Evolutionary conservation across 805 yeast genomes (phyloP).

Genomic region (Scheffersomyces stipitis): DNA sequence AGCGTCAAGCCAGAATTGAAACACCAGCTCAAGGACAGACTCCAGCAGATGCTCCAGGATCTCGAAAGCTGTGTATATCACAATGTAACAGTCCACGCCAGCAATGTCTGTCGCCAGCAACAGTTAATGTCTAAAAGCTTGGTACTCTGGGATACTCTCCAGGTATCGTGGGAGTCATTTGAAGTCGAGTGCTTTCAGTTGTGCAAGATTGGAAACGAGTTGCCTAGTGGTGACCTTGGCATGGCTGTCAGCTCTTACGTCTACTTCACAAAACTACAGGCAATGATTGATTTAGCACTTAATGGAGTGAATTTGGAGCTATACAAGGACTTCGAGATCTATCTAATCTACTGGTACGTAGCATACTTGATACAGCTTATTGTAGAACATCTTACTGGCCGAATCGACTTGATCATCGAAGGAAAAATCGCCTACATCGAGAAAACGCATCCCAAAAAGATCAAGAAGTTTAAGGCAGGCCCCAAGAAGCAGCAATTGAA

Average conservation of each 20-base stretch:
- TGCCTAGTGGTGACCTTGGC: slow-evolving; percentile 37
- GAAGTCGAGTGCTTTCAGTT: slow-evolving; percentile 47
- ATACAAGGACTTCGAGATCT: slow-evolving; percentile 69
- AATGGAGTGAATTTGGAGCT: slow-evolving; percentile 76
- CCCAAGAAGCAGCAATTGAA: slow-evolving; percentile 44
- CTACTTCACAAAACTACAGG: slow-evolving; percentile 60
- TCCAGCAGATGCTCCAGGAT: slow-evolving; percentile 41
- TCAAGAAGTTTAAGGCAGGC: slow-evolving; percentile 51
- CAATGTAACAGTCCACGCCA: slow-evolving; percentile 25
- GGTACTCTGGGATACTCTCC: slow-evolving; percentile 74
- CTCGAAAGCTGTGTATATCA: slow-evolving; percentile 44
- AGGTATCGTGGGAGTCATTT: slow-evolving; percentile 66
- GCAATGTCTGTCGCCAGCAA: slow-evolving; percentile 81
- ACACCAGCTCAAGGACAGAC: slow-evolving; percentile 7
- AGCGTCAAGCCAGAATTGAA: slow-evolving; percentile 5
- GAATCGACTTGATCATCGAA: slow-evolving; percentile 31
- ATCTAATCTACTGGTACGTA: slow-evolving; percentile 67
- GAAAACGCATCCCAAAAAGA: slow-evolving; percentile 33
- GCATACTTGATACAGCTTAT: slow-evolving; percentile 45
- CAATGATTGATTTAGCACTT: slow-evolving; percentile 72
- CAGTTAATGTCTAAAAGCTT: slow-evolving; percentile 61
- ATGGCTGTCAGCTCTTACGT: slow-evolving; percentile 73
- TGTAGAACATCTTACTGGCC: slow-evolving; percentile 45
- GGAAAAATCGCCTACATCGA: slow-evolving; percentile 35
- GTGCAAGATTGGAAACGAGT: slow-evolving; percentile 38